phyloP scores from a whole-genome alignment of 495 filamentous ascomycete species.

The Tuber magnatum region DNA sequence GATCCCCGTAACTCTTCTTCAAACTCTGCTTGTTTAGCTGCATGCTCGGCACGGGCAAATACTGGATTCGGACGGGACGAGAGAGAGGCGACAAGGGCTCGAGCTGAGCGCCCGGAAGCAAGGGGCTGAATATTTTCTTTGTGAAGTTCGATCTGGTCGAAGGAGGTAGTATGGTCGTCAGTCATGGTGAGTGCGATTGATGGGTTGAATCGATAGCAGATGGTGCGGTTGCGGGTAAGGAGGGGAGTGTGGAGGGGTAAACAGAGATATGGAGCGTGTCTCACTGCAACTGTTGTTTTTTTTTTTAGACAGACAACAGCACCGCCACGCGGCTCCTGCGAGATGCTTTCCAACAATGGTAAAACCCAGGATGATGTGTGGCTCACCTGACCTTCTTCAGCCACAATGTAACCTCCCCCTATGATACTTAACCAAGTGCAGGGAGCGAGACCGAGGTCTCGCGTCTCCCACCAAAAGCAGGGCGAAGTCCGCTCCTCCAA shows the following conservation, averaged over 20 bases:
- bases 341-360: not conserved
- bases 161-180: slow-evolving; percentile 55
- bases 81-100: slow-evolving; percentile 62
- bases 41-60: slow-evolving; percentile 62
- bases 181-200: slow-evolving; percentile 25
- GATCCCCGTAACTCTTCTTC: slow-evolving; percentile 73
- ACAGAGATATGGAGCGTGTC: not conserved
- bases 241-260: not conserved
- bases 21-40: slow-evolving; percentile 70
- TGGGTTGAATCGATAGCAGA: not conserved
- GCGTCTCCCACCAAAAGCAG: not conserved
- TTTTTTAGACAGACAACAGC: not conserved
- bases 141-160: slow-evolving; percentile 89
- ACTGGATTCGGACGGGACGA: slow-evolving; percentile 52
- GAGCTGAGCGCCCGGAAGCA: slow-evolving; percentile 82
- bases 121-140: slow-evolving; percentile 97
- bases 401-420: not conserved
- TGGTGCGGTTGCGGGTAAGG: not conserved
- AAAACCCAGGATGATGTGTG: not conserved
- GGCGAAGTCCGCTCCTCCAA: not conserved
- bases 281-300: not conserved
- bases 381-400: not conserved
- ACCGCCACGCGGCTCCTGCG: not conserved
- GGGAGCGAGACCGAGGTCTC: not conserved
- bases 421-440: too few relatives aligned